Percentiles rank a stretch among this genome's conserved stretches.
Conservation (phyloP, 345 rosid species). For the Brassica juncea region DNA sequence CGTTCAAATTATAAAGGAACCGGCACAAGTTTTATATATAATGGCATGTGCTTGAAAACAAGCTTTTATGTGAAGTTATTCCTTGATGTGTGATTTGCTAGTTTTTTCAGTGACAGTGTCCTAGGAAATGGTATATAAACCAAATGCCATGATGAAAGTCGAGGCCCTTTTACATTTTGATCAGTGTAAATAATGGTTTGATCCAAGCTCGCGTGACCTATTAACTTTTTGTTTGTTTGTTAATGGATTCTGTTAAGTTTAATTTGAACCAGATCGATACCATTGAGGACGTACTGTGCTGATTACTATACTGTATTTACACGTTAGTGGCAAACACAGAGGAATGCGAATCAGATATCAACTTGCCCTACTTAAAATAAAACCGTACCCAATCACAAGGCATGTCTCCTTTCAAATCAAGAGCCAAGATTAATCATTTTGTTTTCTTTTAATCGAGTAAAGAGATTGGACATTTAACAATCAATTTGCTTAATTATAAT, state of each 20-base stretch:
- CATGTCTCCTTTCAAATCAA: slow-evolving; percentile 27
- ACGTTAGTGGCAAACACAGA: slow-evolving; percentile 28
- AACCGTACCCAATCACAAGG: slow-evolving; percentile 31
- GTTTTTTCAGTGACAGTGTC: not conserved
- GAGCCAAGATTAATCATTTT: slow-evolving; percentile 25
- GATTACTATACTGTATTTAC: not conserved
- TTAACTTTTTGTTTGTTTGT: not conserved
- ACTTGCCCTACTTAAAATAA: slow-evolving; percentile 16
- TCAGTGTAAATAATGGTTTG: not conserved
- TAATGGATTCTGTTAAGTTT: not conserved
- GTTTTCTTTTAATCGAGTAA: slow-evolving; percentile 4
- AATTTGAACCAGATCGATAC: not conserved
- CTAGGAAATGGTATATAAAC: not conserved
- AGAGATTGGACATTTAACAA: slow-evolving; percentile 18
- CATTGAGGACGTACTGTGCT: not conserved
- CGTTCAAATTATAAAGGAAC: not conserved
- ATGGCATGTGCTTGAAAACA: not conserved
- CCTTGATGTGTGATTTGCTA: not conserved
- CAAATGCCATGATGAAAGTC: not conserved
- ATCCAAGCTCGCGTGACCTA: not conserved
- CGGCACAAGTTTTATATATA: not conserved
- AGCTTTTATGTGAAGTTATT: not conserved
- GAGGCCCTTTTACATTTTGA: not conserved
- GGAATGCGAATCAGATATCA: slow-evolving; percentile 16
- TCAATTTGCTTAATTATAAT: slow-evolving; percentile 24